Evolutionary conservation across 179 eudicot species (phyloP).

Genomic region (Amaranthus tricolor): DNA sequence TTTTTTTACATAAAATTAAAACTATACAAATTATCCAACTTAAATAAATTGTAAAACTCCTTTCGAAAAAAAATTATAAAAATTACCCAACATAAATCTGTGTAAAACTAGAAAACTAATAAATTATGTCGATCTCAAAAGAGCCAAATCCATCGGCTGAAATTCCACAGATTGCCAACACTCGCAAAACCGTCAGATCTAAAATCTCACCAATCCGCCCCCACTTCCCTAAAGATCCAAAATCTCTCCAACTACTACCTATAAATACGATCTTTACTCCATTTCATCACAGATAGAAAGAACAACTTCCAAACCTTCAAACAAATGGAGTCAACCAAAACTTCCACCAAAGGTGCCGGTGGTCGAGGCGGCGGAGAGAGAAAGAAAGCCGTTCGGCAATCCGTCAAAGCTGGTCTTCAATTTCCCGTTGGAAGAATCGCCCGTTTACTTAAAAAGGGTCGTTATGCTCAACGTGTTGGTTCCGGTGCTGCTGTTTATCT

Average conservation of each 20-base stretch:
- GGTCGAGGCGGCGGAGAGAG: conserved; percentile 41
- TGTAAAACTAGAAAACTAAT: too few species aligned
- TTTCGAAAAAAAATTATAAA: too few species aligned
- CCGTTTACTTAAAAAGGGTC: conserved; percentile 47
- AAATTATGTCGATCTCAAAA: too few species aligned
- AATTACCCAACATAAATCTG: too few species aligned
- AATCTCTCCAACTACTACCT: conserved; percentile 1
- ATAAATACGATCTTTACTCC: conserved; percentile 24
- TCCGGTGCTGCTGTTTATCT: conserved; percentile 54
- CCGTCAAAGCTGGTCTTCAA: conserved; percentile 55
- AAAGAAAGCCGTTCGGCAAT: conserved; percentile 42
- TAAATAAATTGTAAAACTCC: too few species aligned
- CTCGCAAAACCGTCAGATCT: conserved; percentile 14
- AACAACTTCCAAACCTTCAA: not conserved
- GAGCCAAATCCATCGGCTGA: not conserved
- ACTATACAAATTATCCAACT: too few species aligned
- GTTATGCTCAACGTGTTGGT: conserved; percentile 49
- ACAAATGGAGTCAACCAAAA: conserved; percentile 27
- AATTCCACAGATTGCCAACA: conserved; percentile 27
- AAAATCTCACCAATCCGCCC: not conserved
- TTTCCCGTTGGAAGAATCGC: conserved; percentile 48
- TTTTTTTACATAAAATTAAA: too few species aligned
- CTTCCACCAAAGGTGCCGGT: conserved; percentile 32
- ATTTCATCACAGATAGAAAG: not conserved
- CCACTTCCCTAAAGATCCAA: not conserved